Percentiles rank a stretch among this genome's conserved stretches.
Evolutionary conservation across 2,329 filamentous ascomycete species (phyloP).

Genomic region (Penicillium sp.): DNA sequence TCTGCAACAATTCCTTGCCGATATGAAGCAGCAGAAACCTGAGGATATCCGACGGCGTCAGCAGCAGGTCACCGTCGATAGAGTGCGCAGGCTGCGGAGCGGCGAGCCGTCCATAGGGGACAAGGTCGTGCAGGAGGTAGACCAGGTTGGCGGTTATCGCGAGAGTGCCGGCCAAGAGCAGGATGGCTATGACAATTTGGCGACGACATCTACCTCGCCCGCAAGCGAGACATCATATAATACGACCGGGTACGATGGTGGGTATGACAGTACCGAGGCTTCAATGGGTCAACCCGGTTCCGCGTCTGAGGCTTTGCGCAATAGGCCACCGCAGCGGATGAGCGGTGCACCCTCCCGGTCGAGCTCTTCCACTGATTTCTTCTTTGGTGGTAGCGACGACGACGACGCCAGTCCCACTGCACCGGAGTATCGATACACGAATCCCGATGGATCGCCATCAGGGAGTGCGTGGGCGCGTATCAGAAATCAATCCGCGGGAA

Average conservation of each 20-base stretch:
- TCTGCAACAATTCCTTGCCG: slow-evolving; percentile 22
- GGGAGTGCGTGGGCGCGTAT: slow-evolving; percentile 42
- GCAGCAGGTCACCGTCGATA: slow-evolving; percentile 9
- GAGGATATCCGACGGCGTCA: slow-evolving; percentile 25
- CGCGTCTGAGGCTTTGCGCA: background rate
- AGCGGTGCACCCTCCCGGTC: slow-evolving; percentile 4
- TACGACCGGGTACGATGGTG: background rate
- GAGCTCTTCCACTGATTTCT: slow-evolving; percentile 26
- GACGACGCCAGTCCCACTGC: slow-evolving; percentile 40
- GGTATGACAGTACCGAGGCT: no score
- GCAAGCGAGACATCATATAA: slow-evolving; percentile 8
- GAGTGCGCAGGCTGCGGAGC: slow-evolving; percentile 4
- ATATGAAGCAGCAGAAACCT: slow-evolving; percentile 16
- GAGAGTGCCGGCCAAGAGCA: no score
- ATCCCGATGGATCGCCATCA: slow-evolving; percentile 7
- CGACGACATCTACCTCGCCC: slow-evolving; percentile 3
- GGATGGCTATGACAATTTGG: slow-evolving; percentile 7
- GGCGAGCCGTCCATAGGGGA: slow-evolving; percentile 6
- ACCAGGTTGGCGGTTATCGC: background rate
- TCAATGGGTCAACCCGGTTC: no score
- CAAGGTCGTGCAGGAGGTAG: slow-evolving; percentile 5
- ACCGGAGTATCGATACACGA: slow-evolving; percentile 29
- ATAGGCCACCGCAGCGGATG: slow-evolving; percentile 1
- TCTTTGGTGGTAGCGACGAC: slow-evolving; percentile 28
- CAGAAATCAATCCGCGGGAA: slow-evolving; percentile 27